Evolutionary conservation across 306 rosid species (phyloP).

Genomic region (Cercis canadensis): DNA sequence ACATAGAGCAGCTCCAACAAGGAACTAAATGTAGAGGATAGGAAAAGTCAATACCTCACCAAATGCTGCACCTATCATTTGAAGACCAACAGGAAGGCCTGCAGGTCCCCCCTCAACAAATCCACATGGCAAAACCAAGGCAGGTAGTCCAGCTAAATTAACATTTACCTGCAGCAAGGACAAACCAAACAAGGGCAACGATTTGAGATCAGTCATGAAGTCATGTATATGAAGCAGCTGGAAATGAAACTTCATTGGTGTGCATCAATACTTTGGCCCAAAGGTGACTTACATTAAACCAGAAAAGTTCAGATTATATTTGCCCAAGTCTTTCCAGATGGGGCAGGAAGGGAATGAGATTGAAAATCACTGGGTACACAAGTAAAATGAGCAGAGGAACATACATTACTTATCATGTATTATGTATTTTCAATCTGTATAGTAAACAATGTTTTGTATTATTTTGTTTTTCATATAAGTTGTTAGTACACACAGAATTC

Average conservation of each 20-base stretch:
- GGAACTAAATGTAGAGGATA: conserved; percentile 20
- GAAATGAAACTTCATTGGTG: conserved; percentile 29
- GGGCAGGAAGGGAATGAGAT: too few relatives aligned
- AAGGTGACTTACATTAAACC: too few relatives aligned
- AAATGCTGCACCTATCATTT: conserved; percentile 93
- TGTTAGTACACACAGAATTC: background rate
- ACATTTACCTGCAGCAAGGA: conserved; percentile 73
- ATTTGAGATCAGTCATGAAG: background rate
- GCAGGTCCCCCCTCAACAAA: conserved; percentile 79
- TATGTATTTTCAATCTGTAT: too few relatives aligned
- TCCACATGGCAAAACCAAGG: conserved; percentile 96
- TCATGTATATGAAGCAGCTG: conserved; percentile 16
- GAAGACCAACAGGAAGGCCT: conserved; percentile 96
- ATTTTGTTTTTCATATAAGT: background rate
- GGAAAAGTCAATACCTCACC: conserved; percentile 67
- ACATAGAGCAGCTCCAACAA: conserved; percentile 25
- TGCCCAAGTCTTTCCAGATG: too few relatives aligned
- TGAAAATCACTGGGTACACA: too few relatives aligned
- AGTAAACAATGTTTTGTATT: background rate
- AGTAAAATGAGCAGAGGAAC: too few relatives aligned
- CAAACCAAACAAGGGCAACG: conserved; percentile 16
- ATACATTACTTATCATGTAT: too few relatives aligned
- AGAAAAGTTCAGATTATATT: too few relatives aligned
- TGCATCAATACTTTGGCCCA: too few relatives aligned
- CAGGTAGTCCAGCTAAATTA: conserved; percentile 97